A percentile compares a stretch with the other conserved stretches of the same genome.
Evolutionary conservation across 2,329 filamentous ascomycete species (phyloP).

Genomic region (Catunica adiposa): DNA sequence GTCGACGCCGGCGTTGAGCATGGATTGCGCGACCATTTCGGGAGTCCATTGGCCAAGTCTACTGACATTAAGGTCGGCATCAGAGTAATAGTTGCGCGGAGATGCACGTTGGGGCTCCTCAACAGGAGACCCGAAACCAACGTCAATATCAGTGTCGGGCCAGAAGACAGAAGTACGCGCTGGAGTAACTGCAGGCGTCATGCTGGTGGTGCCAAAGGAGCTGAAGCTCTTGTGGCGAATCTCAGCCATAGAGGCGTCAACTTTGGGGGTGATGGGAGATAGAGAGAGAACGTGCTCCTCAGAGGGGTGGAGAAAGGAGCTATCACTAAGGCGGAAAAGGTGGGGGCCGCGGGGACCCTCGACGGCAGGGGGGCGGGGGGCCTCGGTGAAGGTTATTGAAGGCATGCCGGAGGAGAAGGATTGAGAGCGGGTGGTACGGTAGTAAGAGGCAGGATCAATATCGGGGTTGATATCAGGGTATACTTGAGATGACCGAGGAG

Average conservation of each 20-base stretch:
- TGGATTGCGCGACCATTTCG: conserved; percentile 67
- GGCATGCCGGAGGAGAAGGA: background rate
- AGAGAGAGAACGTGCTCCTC: conserved; percentile 44
- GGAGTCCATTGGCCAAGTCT: conserved; percentile 53
- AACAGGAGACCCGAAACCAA: background rate
- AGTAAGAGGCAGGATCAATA: conserved; percentile 38
- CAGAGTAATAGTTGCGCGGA: conserved; percentile 32
- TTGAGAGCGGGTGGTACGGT: conserved; percentile 26
- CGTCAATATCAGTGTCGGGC: conserved; percentile 11
- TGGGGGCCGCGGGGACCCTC: conserved; percentile 75
- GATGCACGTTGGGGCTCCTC: background rate
- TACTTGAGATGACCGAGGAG: conserved; percentile 51
- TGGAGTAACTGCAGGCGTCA: background rate
- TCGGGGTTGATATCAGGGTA: conserved; percentile 20
- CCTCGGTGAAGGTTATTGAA: background rate
- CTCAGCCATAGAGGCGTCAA: conserved; percentile 18
- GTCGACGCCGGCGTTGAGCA: conserved; percentile 72
- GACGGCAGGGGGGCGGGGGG: conserved; percentile 39
- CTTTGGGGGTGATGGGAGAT: conserved; percentile 57
- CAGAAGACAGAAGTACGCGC: conserved; percentile 21
- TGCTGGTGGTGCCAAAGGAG: background rate
- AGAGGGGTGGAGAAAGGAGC: conserved; percentile 27
- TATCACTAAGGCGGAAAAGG: conserved; percentile 59
- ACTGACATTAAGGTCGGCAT: conserved; percentile 39
- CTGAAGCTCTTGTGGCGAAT: conserved; percentile 1